Conservation (phyloP, 345 rosid genomes). For the Eucalyptus pumila region DNA sequence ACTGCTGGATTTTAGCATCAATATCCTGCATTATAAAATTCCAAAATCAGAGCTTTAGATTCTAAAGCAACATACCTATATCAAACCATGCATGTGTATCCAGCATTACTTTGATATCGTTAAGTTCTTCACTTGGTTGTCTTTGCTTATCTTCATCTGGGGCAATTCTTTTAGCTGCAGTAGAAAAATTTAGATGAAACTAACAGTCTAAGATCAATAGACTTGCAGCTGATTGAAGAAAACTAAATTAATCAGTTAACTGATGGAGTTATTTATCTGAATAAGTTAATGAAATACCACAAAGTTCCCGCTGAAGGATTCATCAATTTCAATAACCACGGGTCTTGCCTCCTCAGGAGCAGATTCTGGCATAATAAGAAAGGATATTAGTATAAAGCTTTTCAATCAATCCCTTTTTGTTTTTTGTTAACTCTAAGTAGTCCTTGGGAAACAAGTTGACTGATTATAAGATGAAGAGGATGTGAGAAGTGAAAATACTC, state of each 20-base stretch:
- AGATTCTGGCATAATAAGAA: slow-evolving; percentile 17
- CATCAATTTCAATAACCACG: slow-evolving; percentile 31
- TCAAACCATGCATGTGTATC: background rate
- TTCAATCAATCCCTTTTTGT: background rate
- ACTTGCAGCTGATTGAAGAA: background rate
- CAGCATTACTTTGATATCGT: slow-evolving; percentile 33
- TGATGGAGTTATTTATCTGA: background rate
- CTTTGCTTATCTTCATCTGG: slow-evolving; percentile 15
- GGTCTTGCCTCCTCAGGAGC: slow-evolving; percentile 9
- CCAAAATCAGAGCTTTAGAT: background rate
- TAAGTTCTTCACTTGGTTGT: slow-evolving; percentile 6
- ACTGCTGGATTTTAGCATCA: slow-evolving; percentile 49
- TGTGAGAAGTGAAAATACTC: background rate
- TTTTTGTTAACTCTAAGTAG: background rate
- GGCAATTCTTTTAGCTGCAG: slow-evolving; percentile 49
- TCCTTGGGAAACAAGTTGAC: background rate
- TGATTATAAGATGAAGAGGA: background rate
- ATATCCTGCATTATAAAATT: slow-evolving; percentile 28
- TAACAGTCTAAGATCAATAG: background rate
- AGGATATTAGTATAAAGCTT: background rate
- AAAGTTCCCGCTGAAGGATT: slow-evolving; percentile 29
- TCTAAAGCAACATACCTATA: background rate
- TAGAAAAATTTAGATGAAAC: background rate
- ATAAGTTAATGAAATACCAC: slow-evolving; percentile 15
- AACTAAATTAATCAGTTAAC: background rate